phyloP scores from a whole-genome alignment of 2,329 filamentous ascomycete genomes.

The Mycogone perniciosa region DNA sequence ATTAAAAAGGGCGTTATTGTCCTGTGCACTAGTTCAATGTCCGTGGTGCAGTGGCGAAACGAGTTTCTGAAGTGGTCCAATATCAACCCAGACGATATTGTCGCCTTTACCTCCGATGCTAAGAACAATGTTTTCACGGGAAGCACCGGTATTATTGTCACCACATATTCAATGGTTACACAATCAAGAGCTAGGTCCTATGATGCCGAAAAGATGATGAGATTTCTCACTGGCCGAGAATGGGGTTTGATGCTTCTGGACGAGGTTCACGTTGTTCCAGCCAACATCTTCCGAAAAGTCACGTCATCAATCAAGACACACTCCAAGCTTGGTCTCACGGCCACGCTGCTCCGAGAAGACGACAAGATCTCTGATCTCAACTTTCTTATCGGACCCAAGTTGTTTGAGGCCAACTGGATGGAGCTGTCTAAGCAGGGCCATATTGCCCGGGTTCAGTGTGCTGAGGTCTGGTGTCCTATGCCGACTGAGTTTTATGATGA shows the following conservation, averaged over 20 bases:
- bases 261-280: constrained; percentile 96
- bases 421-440: constrained; percentile 94
- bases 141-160: constrained; percentile 92
- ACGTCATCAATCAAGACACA: constrained; percentile 91
- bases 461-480: constrained; percentile 99
- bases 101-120: constrained; percentile 88
- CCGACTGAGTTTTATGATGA: constrained; percentile 96
- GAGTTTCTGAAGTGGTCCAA: constrained; percentile 99
- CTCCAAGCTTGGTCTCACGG: constrained; percentile 89
- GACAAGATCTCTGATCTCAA: constrained; percentile 98
- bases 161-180: constrained; percentile 98
- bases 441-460: constrained; percentile 94
- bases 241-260: constrained; percentile 97
- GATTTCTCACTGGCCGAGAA: constrained; percentile 80
- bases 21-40: constrained; percentile 96
- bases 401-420: constrained; percentile 99
- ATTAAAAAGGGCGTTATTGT: constrained; percentile 96
- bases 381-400: constrained; percentile 92
- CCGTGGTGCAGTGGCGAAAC: constrained; percentile 90
- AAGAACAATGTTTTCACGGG: constrained; percentile 74
- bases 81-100: constrained; percentile 84
- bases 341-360: constrained; percentile 89
- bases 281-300: constrained; percentile 91
- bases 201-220: constrained; percentile 96
- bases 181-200: constrained; percentile 81